Evolutionary conservation across 2,329 filamentous ascomycete genomes (phyloP), one percentile per base, ranked within the genome.

Genomic region (Venturia oleaginea): DNA sequence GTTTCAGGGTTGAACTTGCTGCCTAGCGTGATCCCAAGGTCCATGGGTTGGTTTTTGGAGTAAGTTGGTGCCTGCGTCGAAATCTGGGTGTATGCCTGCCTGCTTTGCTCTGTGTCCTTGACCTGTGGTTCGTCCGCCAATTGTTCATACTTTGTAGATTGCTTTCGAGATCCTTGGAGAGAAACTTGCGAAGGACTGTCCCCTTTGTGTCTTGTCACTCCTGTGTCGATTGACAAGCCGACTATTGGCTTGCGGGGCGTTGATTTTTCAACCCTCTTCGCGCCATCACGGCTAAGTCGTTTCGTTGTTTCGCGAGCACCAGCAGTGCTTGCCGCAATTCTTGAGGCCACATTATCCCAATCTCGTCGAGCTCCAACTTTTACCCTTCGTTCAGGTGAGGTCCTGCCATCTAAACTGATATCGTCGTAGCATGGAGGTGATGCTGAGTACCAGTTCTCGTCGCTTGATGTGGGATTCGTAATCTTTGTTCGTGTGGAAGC

Each of bases 201-300:
- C 24, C 37, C 43, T 24, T 32, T 62, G 43, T 46, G 63, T n/a
- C 55, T 42, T 34, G 37, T 42, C 5, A 64, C 63, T 37, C 22
- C 30, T 40, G 63, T 64, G 55, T 64, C 63, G 11, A 64, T 64
- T n/a, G 63, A 64, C 15, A 64, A 38, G 32, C 63, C 63, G 19
- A 40, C 27, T 19, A 17, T 30, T 6, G 62, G 51, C n/a, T 54
- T 54, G 1, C 63, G 51, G 13, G 30, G 30, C 84, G 77, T 22
- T 92, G 92, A 72, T 97, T 92, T 77, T 92, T 86, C 73, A 92
- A 95, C 71, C 87, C 86, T 69, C 86, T 84, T 59, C 89, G 87
- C 7, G 91, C 34, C 24, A 34, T 37, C 34, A 37, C 48, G 34
- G 27, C 34, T 57, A n/a, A 40, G n/a, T 22, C 48, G 30, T 40